These are phyloP conservation scores for Akanthomyces dipterigenus DNA, from an alignment of 2,329 filamentous ascomycete species.

Conservation along the genomic window DNA sequence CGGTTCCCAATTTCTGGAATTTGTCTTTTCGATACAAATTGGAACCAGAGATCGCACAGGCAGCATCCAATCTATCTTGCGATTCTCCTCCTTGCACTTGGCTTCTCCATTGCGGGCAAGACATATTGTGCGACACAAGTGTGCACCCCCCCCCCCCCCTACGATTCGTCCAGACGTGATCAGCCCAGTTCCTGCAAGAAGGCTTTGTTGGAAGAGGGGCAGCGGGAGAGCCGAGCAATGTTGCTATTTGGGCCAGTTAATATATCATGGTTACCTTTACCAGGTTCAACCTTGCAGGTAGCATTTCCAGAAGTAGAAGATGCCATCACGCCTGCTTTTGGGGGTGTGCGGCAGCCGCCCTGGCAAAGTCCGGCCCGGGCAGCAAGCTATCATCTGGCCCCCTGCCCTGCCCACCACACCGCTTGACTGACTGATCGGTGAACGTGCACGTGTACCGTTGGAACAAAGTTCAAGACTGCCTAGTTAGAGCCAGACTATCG, in stretches of 20 bases:
- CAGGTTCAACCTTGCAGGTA: conserved; percentile 1
- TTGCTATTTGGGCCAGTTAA: conserved; percentile 2
- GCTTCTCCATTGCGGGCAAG: background rate
- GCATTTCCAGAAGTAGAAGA: conserved; percentile 8
- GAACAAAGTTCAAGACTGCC: background rate
- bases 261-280: conserved; percentile 10
- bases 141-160: conserved; percentile 4
- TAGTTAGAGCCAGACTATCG: background rate
- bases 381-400: background rate
- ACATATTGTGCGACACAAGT: background rate
- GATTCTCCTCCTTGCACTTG: background rate
- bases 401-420: conserved; percentile 6
- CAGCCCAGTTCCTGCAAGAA: conserved; percentile 1
- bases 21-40: conserved; percentile 1
- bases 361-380: background rate
- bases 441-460: conserved; percentile 4
- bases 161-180: conserved; percentile 1
- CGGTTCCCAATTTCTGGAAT: background rate
- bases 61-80: conserved; percentile 6
- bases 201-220: background rate
- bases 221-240: conserved; percentile 3
- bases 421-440: conserved; percentile 10
- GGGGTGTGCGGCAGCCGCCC: background rate
- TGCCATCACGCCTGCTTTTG: background rate
- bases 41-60: conserved; percentile 2